Evolutionary conservation across 345 rosid species (phyloP), one percentile per base, ranked within the genome.

Genomic region (Arabis alpina): DNA sequence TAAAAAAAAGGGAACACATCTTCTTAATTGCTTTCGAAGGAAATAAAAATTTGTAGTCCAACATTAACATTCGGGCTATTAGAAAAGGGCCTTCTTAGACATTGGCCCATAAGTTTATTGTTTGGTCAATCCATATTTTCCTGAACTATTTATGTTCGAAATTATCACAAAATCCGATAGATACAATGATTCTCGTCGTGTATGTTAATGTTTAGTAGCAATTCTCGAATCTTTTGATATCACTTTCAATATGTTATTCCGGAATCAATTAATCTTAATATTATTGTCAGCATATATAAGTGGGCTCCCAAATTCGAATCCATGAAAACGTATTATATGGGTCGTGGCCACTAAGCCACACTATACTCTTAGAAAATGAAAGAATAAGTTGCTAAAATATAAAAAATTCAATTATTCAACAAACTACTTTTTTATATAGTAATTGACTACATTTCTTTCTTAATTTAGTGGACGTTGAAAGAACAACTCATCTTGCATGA

Each of bases 401-500:
- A 71, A 34, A 62, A 11, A 43, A n/a, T 43, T 41, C 30, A 63
- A 45, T 45, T 13, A 54, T 55, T 48, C 37, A 54, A 55, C 52
- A 36, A 19, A 19, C 5, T 9, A n/a, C n/a, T n/a, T n/a, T n/a
- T n/a, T n/a, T n/a, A n/a, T n/a, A 1, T 32, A 3, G 40, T 19
- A 25, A 27, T 10, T 5, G 37, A 36, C 30, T 7, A 8, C 1
- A 4, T 66, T 43, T 52, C 54, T 5, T 5, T 34, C 2, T 6
- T 1, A 34, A 32, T 6, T 15, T 34, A 51, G 32, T 64, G 71
- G 66, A 64, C 52, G 11, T 3, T 9, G 43, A 73, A 57, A 39
- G 70, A 64, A 55, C 70, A 72, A 30, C 23, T 3, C 75, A 44
- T 44, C 58, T 37, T 55, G 43, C 43, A 72, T 71, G 32, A 42